phyloP scores from a whole-genome alignment of 2,329 filamentous ascomycete species.

The Lecanicillium sp. region DNA sequence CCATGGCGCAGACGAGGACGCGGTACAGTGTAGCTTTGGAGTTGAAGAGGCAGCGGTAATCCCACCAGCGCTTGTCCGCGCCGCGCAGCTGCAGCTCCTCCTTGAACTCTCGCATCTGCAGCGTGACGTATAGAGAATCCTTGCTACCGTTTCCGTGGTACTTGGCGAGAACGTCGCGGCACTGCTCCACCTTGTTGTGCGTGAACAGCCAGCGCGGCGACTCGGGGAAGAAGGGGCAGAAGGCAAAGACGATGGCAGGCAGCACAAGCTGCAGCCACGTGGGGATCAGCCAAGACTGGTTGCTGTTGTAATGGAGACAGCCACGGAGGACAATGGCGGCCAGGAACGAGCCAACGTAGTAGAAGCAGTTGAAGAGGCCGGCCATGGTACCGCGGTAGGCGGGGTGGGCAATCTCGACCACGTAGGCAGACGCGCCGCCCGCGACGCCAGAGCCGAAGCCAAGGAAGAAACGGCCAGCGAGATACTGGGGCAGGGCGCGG shows the following conservation, averaged over 20 bases:
- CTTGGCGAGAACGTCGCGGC: slow-evolving; percentile 24
- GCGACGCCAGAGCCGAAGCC: slow-evolving; percentile 37
- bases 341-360: slow-evolving; percentile 37
- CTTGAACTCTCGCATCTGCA: slow-evolving; percentile 29
- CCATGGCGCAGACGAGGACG: slow-evolving; percentile 2
- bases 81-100: slow-evolving; percentile 22
- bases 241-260: slow-evolving; percentile 5
- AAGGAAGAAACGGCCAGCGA: slow-evolving; percentile 53
- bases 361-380: slow-evolving; percentile 29
- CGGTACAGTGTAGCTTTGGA: slow-evolving; percentile 8
- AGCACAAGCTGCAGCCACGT: slow-evolving; percentile 25
- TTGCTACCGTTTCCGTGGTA: slow-evolving; percentile 31
- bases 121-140: slow-evolving; percentile 28
- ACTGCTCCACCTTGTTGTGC: slow-evolving; percentile 27
- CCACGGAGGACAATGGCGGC: slow-evolving; percentile 37
- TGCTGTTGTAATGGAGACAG: slow-evolving; percentile 20
- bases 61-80: slow-evolving; percentile 32
- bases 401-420: slow-evolving; percentile 34
- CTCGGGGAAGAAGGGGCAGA: slow-evolving; percentile 28
- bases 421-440: slow-evolving; percentile 29
- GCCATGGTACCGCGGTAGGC: slow-evolving; percentile 32
- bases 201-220: slow-evolving; percentile 34
- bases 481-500: slow-evolving; percentile 31
- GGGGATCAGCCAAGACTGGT: slow-evolving; percentile 19
- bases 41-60: slow-evolving; percentile 31